Conservation (phyloP, 139 green algal genomes). For the Limnomonas spitsbergensis region DNA sequence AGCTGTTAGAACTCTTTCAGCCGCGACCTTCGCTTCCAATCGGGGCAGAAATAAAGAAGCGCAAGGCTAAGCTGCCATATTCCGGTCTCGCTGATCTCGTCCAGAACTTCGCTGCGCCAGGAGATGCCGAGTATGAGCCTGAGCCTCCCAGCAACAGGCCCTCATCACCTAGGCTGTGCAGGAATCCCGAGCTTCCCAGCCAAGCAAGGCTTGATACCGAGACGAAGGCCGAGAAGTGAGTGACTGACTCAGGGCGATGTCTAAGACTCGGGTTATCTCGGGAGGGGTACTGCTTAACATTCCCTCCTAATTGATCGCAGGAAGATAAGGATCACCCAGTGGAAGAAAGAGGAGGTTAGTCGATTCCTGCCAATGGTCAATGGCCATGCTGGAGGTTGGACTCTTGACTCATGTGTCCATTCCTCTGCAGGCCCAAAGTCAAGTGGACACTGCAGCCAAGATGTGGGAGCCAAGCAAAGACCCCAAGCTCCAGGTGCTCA, state of each 20-base stretch:
- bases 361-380: background rate
- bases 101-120: slow-evolving; percentile 62
- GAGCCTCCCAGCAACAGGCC: slow-evolving; percentile 32
- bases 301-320: slow-evolving; percentile 26
- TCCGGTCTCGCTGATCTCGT: slow-evolving; percentile 64
- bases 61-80: slow-evolving; percentile 45
- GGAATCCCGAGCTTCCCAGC: slow-evolving; percentile 67
- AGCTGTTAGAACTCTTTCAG: slow-evolving; percentile 74
- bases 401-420: background rate
- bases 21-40: slow-evolving; percentile 35
- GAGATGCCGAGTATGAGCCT: slow-evolving; percentile 75
- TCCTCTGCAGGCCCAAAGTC: slow-evolving; percentile 37
- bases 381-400: background rate
- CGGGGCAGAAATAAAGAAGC: slow-evolving; percentile 27
- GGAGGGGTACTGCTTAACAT: background rate
- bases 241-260: background rate
- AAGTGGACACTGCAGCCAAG: slow-evolving; percentile 50
- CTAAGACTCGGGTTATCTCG: background rate
- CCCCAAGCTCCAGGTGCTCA: slow-evolving; percentile 61
- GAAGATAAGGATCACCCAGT: slow-evolving; percentile 45
- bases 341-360: slow-evolving; percentile 49
- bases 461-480: slow-evolving; percentile 72
- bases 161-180: slow-evolving; percentile 41
- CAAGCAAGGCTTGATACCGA: slow-evolving; percentile 71
- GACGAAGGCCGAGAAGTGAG: slow-evolving; percentile 70